These are phyloP conservation scores for Cutaneotrichosporon sp. DNA, from an alignment of 1,284 basidiomycete genomes.

Conservation along the genomic window DNA sequence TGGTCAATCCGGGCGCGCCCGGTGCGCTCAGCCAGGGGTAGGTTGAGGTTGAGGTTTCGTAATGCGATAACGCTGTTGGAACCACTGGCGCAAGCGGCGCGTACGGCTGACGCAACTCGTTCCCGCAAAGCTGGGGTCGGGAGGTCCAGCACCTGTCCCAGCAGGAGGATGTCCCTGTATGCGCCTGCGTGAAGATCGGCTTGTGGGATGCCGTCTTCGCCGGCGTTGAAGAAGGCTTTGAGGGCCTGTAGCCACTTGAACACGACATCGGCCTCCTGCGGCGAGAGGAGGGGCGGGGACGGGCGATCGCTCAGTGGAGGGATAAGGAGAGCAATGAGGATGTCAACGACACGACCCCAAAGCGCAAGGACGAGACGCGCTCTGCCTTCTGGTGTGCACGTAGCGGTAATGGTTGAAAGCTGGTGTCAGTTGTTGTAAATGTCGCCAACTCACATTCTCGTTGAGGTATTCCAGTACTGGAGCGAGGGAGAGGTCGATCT, in stretches of 20 bases:
- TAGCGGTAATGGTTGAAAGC: conserved; percentile 44
- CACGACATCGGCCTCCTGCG: conserved; percentile 40
- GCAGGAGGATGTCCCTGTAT: conserved; percentile 45
- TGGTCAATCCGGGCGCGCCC: conserved; percentile 20
- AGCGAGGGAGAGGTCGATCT: conserved; percentile 37
- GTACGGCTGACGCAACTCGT: conserved; percentile 38
- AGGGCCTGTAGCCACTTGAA: conserved; percentile 47
- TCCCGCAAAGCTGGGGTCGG: conserved; percentile 40
- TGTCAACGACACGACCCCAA: conserved; percentile 42
- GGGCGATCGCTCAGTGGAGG: conserved; percentile 44
- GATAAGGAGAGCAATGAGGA: conserved; percentile 42
- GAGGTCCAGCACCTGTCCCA: conserved; percentile 47
- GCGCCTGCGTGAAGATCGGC: conserved; percentile 30
- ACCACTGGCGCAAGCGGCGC: conserved; percentile 19
- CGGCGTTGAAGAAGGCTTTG: conserved; percentile 48
- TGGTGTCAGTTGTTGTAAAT: conserved; percentile 8
- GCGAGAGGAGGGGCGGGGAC: conserved; percentile 13
- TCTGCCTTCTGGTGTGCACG: conserved; percentile 28
- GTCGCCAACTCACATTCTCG: conserved; percentile 44
- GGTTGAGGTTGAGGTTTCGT: background rate
- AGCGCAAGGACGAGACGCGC: conserved; percentile 31
- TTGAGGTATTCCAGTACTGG: conserved; percentile 45
- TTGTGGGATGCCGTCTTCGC: conserved; percentile 43
- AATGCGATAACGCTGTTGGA: background rate
- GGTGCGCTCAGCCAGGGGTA: no score